phyloP scores from a whole-genome alignment of 2,329 filamentous ascomycete species.

The Talaromyces sp. region DNA sequence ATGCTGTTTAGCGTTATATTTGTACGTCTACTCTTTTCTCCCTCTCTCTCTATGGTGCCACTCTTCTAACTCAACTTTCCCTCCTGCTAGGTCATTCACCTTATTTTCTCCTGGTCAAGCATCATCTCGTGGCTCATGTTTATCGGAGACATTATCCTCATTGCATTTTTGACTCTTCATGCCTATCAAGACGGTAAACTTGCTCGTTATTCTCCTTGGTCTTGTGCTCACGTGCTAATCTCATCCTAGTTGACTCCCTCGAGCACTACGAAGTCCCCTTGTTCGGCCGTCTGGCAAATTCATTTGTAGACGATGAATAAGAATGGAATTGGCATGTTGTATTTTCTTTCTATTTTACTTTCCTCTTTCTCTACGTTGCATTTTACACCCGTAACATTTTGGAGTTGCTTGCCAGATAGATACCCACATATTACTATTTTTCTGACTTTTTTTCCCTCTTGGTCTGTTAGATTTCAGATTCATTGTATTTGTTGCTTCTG shows the following conservation, averaged over 20 bases:
- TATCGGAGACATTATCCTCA: constrained; percentile 66
- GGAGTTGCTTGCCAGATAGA: background rate
- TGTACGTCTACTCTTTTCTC: constrained; percentile 30
- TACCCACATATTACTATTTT: background rate
- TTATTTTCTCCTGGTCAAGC: constrained; percentile 78
- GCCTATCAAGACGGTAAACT: constrained; percentile 73
- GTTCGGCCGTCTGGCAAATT: constrained; percentile 78
- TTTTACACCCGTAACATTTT: background rate
- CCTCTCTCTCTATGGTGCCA: background rate
- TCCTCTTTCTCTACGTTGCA: background rate
- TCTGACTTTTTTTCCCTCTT: background rate
- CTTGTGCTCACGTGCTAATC: background rate
- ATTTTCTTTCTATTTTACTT: background rate
- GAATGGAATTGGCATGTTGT: background rate
- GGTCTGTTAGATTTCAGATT: too few relatives aligned
- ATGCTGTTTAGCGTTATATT: constrained; percentile 70
- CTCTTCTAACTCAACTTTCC: background rate
- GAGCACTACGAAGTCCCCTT: constrained; percentile 78
- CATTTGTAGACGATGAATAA: constrained; percentile 83
- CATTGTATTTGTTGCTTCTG: too few relatives aligned
- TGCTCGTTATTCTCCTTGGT: background rate
- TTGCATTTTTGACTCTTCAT: constrained; percentile 68
- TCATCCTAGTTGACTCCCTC: constrained; percentile 52
- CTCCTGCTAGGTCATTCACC: constrained; percentile 62
- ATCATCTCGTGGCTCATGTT: constrained; percentile 82